Conservation (phyloP, 148 eudicot genomes). For the Rhododendron williamsianum region DNA sequence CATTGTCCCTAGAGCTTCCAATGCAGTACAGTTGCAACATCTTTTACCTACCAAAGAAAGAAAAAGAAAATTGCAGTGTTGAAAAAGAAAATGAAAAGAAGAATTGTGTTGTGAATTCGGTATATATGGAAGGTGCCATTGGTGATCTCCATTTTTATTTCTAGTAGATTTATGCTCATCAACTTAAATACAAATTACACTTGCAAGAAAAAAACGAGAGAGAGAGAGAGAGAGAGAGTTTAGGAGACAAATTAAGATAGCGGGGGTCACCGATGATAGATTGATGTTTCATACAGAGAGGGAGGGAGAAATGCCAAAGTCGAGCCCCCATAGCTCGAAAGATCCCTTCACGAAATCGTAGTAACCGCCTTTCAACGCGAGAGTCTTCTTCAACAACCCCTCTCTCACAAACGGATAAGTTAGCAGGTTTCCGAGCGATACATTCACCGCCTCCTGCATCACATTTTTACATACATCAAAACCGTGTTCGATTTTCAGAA, state of each 20-base stretch:
- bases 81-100: constrained; percentile 12
- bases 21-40: constrained; percentile 82
- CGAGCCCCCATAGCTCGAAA: constrained; percentile 96
- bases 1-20: constrained; percentile 60
- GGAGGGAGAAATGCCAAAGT: constrained; percentile 67
- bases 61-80: background rate
- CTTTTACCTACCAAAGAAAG: constrained; percentile 67
- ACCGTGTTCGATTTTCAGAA: background rate
- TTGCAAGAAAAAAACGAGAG: constrained; percentile 9
- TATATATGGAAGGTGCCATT: constrained; percentile 4
- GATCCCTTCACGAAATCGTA: constrained; percentile 86
- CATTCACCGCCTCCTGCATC: constrained; percentile 92
- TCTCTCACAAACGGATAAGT: constrained; percentile 92
- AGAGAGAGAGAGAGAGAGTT: background rate
- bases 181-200: constrained; percentile 13
- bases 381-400: constrained; percentile 77
- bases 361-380: constrained; percentile 81
- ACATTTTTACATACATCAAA: background rate
- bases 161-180: constrained; percentile 11
- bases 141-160: constrained; percentile 16
- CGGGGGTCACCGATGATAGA: constrained; percentile 14
- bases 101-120: background rate
- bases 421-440: constrained; percentile 82
- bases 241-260: constrained; percentile 11
- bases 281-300: constrained; percentile 67